phyloP scores from a whole-genome alignment of 2,329 filamentous ascomycete genomes.

The Aspergillus floridensis region DNA sequence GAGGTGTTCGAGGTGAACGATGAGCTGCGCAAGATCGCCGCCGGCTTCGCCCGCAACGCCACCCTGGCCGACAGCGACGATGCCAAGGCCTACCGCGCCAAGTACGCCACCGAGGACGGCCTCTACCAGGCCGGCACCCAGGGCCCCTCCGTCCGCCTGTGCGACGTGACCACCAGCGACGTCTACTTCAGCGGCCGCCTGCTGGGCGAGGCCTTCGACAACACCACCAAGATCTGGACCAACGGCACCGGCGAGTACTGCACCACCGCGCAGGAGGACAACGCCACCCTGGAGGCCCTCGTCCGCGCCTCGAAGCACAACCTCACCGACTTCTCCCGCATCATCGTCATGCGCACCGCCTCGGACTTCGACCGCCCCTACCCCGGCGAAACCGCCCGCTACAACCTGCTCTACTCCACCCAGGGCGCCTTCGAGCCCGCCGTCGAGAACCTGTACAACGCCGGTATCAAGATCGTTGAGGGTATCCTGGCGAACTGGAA shows the following conservation, averaged over 20 bases:
- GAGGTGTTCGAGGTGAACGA: constrained; percentile 68
- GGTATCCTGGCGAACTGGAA: constrained; percentile 64
- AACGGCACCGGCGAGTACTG: constrained; percentile 68
- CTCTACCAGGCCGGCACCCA: constrained; percentile 44
- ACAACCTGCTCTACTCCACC: constrained; percentile 59
- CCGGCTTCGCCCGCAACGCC: constrained; percentile 51
- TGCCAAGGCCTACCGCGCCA: constrained; percentile 54
- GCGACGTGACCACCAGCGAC: constrained; percentile 68
- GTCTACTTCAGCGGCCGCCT: constrained; percentile 66
- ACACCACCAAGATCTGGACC: constrained; percentile 62
- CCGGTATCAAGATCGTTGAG: constrained; percentile 63
- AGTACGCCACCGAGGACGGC: constrained; percentile 44
- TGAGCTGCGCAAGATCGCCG: constrained; percentile 55
- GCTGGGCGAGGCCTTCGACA: constrained; percentile 63
- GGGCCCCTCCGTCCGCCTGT: constrained; percentile 58
- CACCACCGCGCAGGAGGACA: constrained; percentile 71
- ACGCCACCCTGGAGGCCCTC: constrained; percentile 65
- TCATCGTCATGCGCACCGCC: constrained; percentile 67
- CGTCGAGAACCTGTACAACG: constrained; percentile 64
- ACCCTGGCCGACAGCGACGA: constrained; percentile 52
- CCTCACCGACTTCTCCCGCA: constrained; percentile 62
- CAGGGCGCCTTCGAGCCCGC: constrained; percentile 65
- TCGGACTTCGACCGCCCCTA: constrained; percentile 71
- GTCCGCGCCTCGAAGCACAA: constrained; percentile 58
- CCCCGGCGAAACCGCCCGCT: constrained; percentile 53